Conservation (phyloP, 805 yeast species). For the Candida odintsovae region DNA sequence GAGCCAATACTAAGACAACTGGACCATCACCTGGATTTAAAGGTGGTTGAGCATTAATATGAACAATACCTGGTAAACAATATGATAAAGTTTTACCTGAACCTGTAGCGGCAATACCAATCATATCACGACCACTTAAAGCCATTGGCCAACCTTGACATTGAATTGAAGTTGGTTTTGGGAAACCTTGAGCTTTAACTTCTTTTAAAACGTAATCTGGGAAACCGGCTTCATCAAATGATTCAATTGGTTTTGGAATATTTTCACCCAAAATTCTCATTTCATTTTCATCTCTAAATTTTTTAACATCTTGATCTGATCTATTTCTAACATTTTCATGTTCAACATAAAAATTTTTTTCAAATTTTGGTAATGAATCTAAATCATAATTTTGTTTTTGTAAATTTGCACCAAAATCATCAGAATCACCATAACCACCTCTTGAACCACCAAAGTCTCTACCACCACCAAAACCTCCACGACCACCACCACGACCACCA, state of each 20-base stretch:
- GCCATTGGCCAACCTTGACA: conserved; percentile 99
- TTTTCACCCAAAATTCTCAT: conserved; percentile 81
- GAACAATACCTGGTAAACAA: conserved; percentile 95
- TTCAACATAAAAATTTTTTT: conserved; percentile 91
- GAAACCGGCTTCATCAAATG: conserved; percentile 96
- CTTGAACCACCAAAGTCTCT: conserved; percentile 32
- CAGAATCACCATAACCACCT: conserved; percentile 33
- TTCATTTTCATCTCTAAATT: conserved; percentile 76
- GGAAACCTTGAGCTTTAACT: conserved; percentile 89
- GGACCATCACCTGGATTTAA: conserved; percentile 96
- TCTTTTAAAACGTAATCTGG: conserved; percentile 89
- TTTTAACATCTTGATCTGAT: conserved; percentile 62
- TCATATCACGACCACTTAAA: conserved; percentile 95
- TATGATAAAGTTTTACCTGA: conserved; percentile 97
- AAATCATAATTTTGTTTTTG: conserved; percentile 78
- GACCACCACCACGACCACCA: conserved; percentile 6
- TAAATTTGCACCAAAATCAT: conserved; percentile 49
- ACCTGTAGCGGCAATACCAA: conserved; percentile 98
- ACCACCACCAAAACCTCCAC: conserved; percentile 23
- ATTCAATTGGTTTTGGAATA: conserved; percentile 90
- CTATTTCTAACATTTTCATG: conserved; percentile 72
- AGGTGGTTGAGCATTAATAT: conserved; percentile 96
- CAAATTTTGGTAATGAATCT: conserved; percentile 76
- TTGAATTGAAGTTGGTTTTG: conserved; percentile 91
- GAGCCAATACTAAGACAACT: conserved; percentile 89